phyloP scores from a whole-genome alignment of 2,329 filamentous ascomycete genomes.

The Mariannaea elegans region DNA sequence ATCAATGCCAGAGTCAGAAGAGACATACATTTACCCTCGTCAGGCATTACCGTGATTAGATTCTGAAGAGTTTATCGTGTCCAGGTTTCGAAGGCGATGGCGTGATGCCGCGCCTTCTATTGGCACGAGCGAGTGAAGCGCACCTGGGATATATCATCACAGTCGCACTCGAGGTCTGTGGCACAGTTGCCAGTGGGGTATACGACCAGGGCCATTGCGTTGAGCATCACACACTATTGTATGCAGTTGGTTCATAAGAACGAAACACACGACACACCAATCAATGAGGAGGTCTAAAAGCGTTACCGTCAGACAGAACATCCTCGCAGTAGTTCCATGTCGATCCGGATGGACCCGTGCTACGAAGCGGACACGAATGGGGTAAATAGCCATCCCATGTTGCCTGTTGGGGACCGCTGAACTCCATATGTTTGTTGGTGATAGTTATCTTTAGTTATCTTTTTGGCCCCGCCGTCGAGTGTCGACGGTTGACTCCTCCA shows the following conservation, averaged over 20 bases:
- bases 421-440: slow-evolving; percentile 33
- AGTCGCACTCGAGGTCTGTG: slow-evolving; percentile 14
- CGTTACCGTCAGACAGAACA: no score
- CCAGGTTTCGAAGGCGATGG: slow-evolving; percentile 21
- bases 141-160: slow-evolving; percentile 16
- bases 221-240: slow-evolving; percentile 9
- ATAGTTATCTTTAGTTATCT: slow-evolving; percentile 19
- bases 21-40: slow-evolving; percentile 13
- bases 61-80: slow-evolving; percentile 4
- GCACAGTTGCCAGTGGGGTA: slow-evolving; percentile 15
- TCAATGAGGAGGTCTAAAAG: no score
- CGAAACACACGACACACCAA: no score
- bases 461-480: slow-evolving; percentile 17
- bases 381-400: slow-evolving; percentile 9
- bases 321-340: no score
- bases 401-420: slow-evolving; percentile 6
- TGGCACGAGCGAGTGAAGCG: slow-evolving; percentile 22
- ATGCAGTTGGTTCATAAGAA: slow-evolving; percentile 40
- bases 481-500: background rate
- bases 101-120: slow-evolving; percentile 32
- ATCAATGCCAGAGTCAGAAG: slow-evolving; percentile 7
- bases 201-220: slow-evolving; percentile 21
- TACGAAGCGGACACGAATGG: slow-evolving; percentile 5
- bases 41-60: slow-evolving; percentile 9
- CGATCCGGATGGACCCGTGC: slow-evolving; percentile 26